phyloP scores from a whole-genome alignment of 23 red algal genomes.

The Chondrus crispus region DNA sequence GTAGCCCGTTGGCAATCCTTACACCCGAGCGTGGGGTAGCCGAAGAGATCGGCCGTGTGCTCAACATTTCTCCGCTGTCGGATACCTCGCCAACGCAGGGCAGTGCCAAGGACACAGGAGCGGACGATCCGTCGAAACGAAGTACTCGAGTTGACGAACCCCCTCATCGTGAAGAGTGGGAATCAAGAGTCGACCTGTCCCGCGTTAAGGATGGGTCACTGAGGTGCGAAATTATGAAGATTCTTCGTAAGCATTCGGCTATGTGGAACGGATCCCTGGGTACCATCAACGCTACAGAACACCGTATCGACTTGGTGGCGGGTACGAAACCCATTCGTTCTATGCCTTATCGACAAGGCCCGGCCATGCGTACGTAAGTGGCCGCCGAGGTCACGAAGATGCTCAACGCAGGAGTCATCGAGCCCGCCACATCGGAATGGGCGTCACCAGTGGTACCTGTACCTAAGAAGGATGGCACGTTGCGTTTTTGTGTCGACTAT shows the following conservation, averaged over 20 bases:
- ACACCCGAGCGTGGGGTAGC: not conserved
- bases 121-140: too few relatives aligned
- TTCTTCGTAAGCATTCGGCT: not conserved
- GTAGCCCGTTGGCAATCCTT: not conserved
- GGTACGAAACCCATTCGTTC: not conserved
- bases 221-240: not conserved
- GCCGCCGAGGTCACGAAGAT: not conserved
- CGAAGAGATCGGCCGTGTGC: not conserved
- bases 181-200: not conserved
- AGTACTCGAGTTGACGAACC: too few relatives aligned
- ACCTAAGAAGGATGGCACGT: not conserved
- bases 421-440: not conserved
- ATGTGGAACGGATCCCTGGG: slow-evolving; percentile 13
- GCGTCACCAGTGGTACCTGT: not conserved
- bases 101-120: not conserved
- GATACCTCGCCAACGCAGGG: not conserved
- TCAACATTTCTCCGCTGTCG: not conserved
- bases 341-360: not conserved
- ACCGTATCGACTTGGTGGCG: not conserved
- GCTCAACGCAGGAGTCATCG: not conserved
- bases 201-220: too few relatives aligned
- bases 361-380: not conserved
- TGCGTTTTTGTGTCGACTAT: slow-evolving; percentile 14
- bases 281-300: not conserved
- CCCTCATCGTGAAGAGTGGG: too few relatives aligned